Evolutionary conservation across 2,329 filamentous ascomycete genomes (phyloP), one percentile per base, ranked within the genome.

Genomic region (Exophiala sp.): DNA sequence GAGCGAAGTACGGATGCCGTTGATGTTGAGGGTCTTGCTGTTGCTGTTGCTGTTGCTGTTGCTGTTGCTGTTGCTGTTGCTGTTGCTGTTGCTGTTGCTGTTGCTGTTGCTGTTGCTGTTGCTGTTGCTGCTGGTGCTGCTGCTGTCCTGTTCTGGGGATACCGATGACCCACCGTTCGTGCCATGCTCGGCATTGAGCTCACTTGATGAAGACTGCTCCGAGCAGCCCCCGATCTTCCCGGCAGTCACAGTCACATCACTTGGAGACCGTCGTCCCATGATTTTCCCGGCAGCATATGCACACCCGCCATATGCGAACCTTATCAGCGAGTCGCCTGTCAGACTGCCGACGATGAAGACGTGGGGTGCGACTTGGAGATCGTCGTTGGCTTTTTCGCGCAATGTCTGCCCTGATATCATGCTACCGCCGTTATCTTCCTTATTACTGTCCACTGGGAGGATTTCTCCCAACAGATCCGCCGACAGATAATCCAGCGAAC

Each of bases 291-390:
- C 79, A 3, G 75, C 71, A 58, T 76, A 77, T 6, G 77, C 73
- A 56, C 79, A 81, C 3, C 78, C 75, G 2, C 79, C 79, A 22
- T 80, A 77, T 7, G 77, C 76, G 58, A 80, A 80, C 1, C 79
- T 69, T 21, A 82, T 75, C 2, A 82, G 66, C 2, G 78, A 80
- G 61, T 82, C 79, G 2, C 79, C 79, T 0, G 78, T 79, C 43
- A 82, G 59, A 55, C 78, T 81, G 9, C 79, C 79, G 30, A 77
- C 75, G 37, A 78, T 72, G 61, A 79, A 81, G 23, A 81, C 68
- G 37, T 72, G 65, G 1, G 64, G 68, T 0, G 76, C 72, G 23
- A 81, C 67, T 62, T 82, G 75, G 13, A 80, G 64, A 39, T 75
- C 71, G 6, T 68, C 63, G 44, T 77, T 70, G 1, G 73, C 73